Percentiles rank a stretch among this genome's conserved stretches.
Conservation (phyloP, 2,329 filamentous ascomycete genomes). For the Diaporthe longicolla region DNA sequence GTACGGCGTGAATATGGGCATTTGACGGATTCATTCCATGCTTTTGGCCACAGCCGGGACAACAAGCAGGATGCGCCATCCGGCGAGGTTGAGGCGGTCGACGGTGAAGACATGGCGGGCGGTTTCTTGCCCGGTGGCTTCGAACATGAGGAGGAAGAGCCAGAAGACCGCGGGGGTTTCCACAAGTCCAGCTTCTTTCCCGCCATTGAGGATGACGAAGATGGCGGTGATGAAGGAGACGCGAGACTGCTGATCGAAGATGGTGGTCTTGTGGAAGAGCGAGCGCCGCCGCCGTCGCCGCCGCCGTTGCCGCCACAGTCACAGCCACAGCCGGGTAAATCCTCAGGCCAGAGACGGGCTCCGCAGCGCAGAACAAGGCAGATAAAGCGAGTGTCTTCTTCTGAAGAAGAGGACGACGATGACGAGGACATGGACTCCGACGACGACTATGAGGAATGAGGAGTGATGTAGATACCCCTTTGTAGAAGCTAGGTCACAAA, state of each 20-base stretch:
- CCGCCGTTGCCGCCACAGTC: not conserved
- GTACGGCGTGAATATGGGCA: slow-evolving; percentile 83
- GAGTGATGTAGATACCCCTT: slow-evolving; percentile 7
- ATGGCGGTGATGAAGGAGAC: slow-evolving; percentile 51
- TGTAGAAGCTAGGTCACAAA: not conserved
- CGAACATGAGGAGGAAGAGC: slow-evolving; percentile 62
- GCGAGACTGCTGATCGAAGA: slow-evolving; percentile 50
- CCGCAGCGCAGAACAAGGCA: slow-evolving; percentile 26
- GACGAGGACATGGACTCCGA: slow-evolving; percentile 43
- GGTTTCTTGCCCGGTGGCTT: slow-evolving; percentile 73
- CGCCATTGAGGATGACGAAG: slow-evolving; percentile 57
- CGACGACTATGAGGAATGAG: slow-evolving; percentile 39
- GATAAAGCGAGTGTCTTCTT: slow-evolving; percentile 27
- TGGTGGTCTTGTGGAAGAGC: slow-evolving; percentile 52
- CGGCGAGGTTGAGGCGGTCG: slow-evolving; percentile 36
- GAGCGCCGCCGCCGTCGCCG: slow-evolving; percentile 16
- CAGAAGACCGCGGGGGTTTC: slow-evolving; percentile 43
- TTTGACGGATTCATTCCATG: slow-evolving; percentile 65
- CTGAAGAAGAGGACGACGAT: slow-evolving; percentile 47
- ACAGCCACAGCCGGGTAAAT: not conserved
- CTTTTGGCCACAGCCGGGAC: slow-evolving; percentile 67
- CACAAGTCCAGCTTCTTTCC: slow-evolving; percentile 64
- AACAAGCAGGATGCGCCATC: slow-evolving; percentile 47
- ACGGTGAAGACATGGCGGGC: slow-evolving; percentile 69
- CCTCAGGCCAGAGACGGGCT: not conserved